These are phyloP conservation scores for Ceratocystiopsis minuta DNA, from an alignment of 2,329 filamentous ascomycete species.

Conservation along the genomic window DNA sequence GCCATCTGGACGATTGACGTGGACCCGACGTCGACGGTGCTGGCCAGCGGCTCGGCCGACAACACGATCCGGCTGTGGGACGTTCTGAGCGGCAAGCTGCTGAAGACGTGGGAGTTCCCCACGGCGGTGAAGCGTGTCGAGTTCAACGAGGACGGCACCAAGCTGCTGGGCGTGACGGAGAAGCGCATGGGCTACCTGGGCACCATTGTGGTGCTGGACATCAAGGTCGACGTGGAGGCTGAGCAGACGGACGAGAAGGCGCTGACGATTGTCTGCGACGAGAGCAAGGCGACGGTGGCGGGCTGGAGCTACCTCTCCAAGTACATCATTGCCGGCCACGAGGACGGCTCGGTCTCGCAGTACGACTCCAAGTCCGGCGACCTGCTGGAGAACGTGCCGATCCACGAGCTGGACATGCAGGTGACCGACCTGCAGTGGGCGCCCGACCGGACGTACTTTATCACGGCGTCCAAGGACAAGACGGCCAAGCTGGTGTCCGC, in stretches of 20 bases:
- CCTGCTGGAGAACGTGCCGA: constrained; percentile 79
- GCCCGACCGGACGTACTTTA: constrained; percentile 87
- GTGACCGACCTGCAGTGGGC: constrained; percentile 95
- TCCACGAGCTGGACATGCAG: constrained; percentile 70
- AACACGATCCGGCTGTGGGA: constrained; percentile 98
- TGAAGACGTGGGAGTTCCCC: constrained; percentile 96
- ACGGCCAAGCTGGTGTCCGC: constrained; percentile 80
- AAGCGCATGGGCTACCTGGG: constrained; percentile 95
- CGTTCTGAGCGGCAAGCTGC: constrained; percentile 72
- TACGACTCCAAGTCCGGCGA: constrained; percentile 96
- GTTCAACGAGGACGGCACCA: constrained; percentile 84
- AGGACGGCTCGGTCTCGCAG: constrained; percentile 80
- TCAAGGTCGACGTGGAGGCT: constrained; percentile 65
- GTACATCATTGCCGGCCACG: constrained; percentile 95
- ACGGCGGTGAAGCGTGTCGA: constrained; percentile 96
- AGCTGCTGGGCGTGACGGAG: constrained; percentile 87
- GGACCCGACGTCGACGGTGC: constrained; percentile 76
- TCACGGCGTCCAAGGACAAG: constrained; percentile 97
- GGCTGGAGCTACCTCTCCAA: constrained; percentile 89
- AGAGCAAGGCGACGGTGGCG: constrained; percentile 93
- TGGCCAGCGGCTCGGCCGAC: constrained; percentile 91
- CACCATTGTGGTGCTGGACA: constrained; percentile 83
- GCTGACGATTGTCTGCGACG: constrained; percentile 79
- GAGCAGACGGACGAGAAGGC: constrained; percentile 70
- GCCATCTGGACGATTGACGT: constrained; percentile 98